Percentiles rank a stretch among this genome's conserved stretches.
phyloP scores from a whole-genome alignment of 148 eudicot species.

The Persicaria tinctoria region DNA sequence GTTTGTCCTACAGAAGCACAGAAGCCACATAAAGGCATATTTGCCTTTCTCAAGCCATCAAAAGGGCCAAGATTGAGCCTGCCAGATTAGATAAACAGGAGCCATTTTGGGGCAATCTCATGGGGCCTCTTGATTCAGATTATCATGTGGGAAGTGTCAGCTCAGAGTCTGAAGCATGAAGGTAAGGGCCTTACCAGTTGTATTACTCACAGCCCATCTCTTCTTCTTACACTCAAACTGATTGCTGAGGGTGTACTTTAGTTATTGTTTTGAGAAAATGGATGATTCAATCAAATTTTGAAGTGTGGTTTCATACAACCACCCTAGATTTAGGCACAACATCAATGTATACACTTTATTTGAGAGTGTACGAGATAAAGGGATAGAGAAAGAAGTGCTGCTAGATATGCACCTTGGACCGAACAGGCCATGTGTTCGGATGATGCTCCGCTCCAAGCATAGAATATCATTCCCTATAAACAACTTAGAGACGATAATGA shows the following conservation, averaged over 20 bases:
- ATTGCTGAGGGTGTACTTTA: background rate
- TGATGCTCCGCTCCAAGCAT: background rate
- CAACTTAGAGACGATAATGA: background rate
- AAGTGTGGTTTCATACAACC: background rate
- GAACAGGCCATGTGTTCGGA: background rate
- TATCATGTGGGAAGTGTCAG: constrained; percentile 5
- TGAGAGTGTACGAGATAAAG: too few relatives aligned
- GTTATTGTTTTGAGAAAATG: too few relatives aligned
- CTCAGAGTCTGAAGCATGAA: background rate
- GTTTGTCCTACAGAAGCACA: background rate
- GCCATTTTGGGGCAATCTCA: background rate
- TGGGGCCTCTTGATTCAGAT: constrained; percentile 2
- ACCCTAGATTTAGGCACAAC: background rate
- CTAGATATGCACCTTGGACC: background rate
- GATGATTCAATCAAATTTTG: too few relatives aligned
- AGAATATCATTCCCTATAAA: too few relatives aligned
- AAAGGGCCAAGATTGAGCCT: constrained; percentile 1
- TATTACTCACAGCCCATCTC: constrained; percentile 4
- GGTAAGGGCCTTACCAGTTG: constrained; percentile 5
- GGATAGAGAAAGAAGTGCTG: background rate
- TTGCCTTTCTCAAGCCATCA: background rate
- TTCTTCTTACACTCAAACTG: background rate
- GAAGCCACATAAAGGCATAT: background rate
- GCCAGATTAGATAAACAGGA: background rate
- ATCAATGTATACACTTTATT: background rate